Conservation (phyloP, 73 alveolate genomes). For the Blepharisma japonicum region DNA sequence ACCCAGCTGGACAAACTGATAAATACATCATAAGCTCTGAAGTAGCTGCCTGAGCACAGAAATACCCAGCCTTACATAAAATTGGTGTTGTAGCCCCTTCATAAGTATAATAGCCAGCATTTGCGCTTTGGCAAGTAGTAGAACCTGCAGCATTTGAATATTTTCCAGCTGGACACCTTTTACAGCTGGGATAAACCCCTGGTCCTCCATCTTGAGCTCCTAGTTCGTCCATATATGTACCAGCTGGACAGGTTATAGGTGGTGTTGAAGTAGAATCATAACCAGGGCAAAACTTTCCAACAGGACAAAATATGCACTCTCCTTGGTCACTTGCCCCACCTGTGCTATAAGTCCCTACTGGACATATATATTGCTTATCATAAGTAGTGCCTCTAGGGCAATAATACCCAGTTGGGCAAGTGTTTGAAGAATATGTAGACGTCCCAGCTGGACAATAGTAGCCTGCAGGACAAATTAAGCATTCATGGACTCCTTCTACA, state of each 20-base stretch:
- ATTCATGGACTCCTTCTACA: constrained; percentile 46
- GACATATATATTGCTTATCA: constrained; percentile 52
- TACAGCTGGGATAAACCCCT: constrained; percentile 36
- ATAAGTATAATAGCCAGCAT: constrained; percentile 48
- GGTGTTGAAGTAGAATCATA: constrained; percentile 19
- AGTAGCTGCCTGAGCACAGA: constrained; percentile 56
- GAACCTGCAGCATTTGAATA: constrained; percentile 34
- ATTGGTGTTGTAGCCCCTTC: constrained; percentile 35
- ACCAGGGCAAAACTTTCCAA: constrained; percentile 48
- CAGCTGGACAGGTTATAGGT: constrained; percentile 61
- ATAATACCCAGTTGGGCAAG: constrained; percentile 54
- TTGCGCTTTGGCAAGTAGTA: constrained; percentile 31
- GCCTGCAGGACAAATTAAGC: constrained; percentile 69
- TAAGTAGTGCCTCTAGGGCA: constrained; percentile 49
- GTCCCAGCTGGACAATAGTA: constrained; percentile 51
- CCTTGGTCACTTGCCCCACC: constrained; percentile 45
- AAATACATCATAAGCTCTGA: constrained; percentile 31
- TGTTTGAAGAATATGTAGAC: constrained; percentile 34
- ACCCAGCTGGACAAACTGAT: constrained; percentile 59
- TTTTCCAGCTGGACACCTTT: constrained; percentile 64
- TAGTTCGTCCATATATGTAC: constrained; percentile 52
- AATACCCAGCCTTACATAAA: constrained; percentile 51
- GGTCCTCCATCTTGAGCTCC: constrained; percentile 26
- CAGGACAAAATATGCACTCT: constrained; percentile 45
- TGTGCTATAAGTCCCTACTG: constrained; percentile 63